Base-by-base conservation (phyloP, 2,329 filamentous ascomycete genomes). In the Aureobasidium vineae region DNA sequence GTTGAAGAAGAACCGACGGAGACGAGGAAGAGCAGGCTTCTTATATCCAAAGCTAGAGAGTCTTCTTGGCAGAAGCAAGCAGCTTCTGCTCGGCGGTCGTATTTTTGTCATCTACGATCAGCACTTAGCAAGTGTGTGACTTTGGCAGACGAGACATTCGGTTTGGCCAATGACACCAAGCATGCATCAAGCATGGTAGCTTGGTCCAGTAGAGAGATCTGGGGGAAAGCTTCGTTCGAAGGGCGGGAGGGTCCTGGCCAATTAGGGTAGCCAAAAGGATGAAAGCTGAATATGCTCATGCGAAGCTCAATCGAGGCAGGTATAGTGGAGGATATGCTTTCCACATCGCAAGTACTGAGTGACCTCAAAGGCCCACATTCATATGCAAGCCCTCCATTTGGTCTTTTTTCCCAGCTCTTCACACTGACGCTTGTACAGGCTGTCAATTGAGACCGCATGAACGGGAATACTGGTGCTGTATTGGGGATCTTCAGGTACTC, bases 101-200 rank as follows among this genome's bases (percentile, higher is more conserved):
- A 23, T 36, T 49, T 23, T 41, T 40, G 49, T 33, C 23, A 53
- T 64, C 49, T 64, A 1, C 23, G 61, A 54, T 64, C 50, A 26
- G 26, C 61, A 54, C 45, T 63, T 38, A 54, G 23, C 61, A 54
- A 64, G 45, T 53, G 49, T 43, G 26, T 53, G 23, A 33, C 21
- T 45, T 63, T 26, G 26, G 11, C 16, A 19, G 15, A 28, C 26
- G 26, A 53, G 38, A 36, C 5, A 54, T 26, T 45, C 23, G 38
- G 13, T 45, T 54, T 36, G 16, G 49, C 49, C 61, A 54, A 64
- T 54, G 61, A 64, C 52, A 50, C 61, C 45, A 64, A 64, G 61
- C 61, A 54, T 28, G 49, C 31, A 26, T 64, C 33, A 54, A 53
- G 61, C 47, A 40, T 33, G 33, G 60, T 28, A 23, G 60, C 10